Base-by-base conservation (phyloP, 306 rosid species). In the Alnus glutinosa region DNA sequence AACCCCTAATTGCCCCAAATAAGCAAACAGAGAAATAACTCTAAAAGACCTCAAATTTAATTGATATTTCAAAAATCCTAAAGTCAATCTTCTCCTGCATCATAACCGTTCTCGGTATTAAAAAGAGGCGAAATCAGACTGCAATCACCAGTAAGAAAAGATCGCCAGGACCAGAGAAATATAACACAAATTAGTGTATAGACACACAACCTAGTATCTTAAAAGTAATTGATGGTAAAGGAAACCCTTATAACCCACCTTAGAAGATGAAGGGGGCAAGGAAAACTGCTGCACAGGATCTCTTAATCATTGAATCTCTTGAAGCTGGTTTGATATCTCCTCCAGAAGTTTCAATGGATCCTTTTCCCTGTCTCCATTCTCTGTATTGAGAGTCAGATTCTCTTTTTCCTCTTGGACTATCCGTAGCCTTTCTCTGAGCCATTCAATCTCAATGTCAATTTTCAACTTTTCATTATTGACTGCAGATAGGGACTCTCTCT, bases 401-500 rank as follows among this genome's bases (percentile, higher is more conserved):
- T 72, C 84, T 44, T 83, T 87, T 72, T 75, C 86, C 78, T 80
- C 80, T 64, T 87, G 79, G 37, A 86, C 54, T 58, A 68, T 85
- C 55, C 59, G 82, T 76, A 82, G 77, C 80, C 87, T 84, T 89
- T 84, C 89, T 76, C 67, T 75, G 5, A 83, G 88, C 69, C 74
- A 63, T 80, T 83, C 85, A 80, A 87, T 85, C 83, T 85, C 87
- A 42, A 75, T 52, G 71, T 79, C 86, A 72, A 88, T 83, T 82
- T 71, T 85, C n/a, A 49, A 72, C 88, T 84, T 86, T 64, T 74
- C 89, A 75, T 37, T 59, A 67, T 19, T 75, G 75, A 79, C 87
- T 9, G 72, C 78, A 54, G 73, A 79, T 3, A 83, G 79, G 70
- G 83, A 89, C 64, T 74, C 77, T 67, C 74, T 71, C 80, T 66